Percentiles rank a stretch among this genome's conserved stretches.
These are phyloP conservation scores for Microdochium nivale DNA, from an alignment of 2,329 filamentous ascomycete species.

Conservation along the genomic window DNA sequence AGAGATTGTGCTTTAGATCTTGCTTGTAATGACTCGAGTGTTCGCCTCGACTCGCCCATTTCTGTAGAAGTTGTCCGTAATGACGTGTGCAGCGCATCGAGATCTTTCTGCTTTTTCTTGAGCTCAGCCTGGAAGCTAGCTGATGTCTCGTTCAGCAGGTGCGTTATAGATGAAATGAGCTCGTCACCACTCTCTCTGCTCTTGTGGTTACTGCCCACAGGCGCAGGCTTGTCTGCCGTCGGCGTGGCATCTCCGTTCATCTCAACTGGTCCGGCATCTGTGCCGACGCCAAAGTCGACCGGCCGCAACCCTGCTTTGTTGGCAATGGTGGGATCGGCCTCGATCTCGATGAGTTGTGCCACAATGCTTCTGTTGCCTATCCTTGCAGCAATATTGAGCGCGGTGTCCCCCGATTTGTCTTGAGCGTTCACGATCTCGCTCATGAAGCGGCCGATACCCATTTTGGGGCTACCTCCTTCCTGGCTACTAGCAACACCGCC, in stretches of 20 bases:
- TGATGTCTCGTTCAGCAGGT: conserved; percentile 71
- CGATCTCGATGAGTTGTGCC: conserved; percentile 90
- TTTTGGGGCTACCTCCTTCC: conserved; percentile 43
- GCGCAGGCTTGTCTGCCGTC: conserved; percentile 29
- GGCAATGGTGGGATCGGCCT: conserved; percentile 83
- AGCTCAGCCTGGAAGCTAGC: conserved; percentile 73
- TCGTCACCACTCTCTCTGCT: conserved; percentile 69
- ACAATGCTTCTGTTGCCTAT: conserved; percentile 94
- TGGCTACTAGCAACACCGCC: conserved; percentile 55
- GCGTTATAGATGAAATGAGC: conserved; percentile 73
- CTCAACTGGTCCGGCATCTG: conserved; percentile 42
- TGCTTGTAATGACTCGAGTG: conserved; percentile 61
- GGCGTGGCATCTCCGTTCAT: conserved; percentile 30
- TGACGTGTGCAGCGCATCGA: conserved; percentile 73
- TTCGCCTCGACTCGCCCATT: conserved; percentile 68
- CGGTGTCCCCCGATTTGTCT: conserved; percentile 90
- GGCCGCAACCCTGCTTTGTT: conserved; percentile 85
- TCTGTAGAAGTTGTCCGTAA: conserved; percentile 74
- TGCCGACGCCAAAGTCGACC: conserved; percentile 88
- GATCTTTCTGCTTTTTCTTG: conserved; percentile 71
- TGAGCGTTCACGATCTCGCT: conserved; percentile 94
- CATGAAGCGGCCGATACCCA: conserved; percentile 89
- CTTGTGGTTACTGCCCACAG: conserved; percentile 39
- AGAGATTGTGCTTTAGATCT: conserved; percentile 57
- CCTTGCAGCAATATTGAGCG: conserved; percentile 84